Evolutionary conservation across 108 stramenopile species (phyloP), one percentile per base, ranked within the genome.

Genomic region (Cyclotella baltica): DNA sequence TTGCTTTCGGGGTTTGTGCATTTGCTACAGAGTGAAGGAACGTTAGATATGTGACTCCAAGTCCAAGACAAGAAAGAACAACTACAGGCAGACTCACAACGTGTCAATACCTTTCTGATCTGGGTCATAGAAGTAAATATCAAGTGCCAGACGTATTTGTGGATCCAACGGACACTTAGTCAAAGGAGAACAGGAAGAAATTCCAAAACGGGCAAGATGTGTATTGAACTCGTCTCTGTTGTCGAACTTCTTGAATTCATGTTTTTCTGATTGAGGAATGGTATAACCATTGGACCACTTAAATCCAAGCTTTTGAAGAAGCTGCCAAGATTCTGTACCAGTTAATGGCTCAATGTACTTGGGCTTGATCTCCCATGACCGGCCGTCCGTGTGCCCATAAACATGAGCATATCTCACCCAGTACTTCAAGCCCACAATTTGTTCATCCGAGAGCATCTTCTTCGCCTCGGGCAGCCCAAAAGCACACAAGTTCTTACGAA

Each of bases 381-480:
- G 30, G 5, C 53, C 68, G 38, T 70, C 78, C 16, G 56, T 8
- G 16, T 72, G 47, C 9, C 58, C 58, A 25, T 0, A 15, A 16
- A 81, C 68, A 52, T 81, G 36, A 29, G 80, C 75, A 55, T 62
- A 76, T 6, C 75, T 66, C 59, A 81, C 68, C 80, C 80, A 81
- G 28, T 25, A 22, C 31, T 48, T 34, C 0, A 81, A 31, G 15
- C 65, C 69, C 0, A 0, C 1, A 29, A 2, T 1, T 40, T 65
- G 56, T 33, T 28, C 28, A 4, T 70, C 31, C 15, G 56, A 51
- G 23, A 79, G 43, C 22, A 11, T 18, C 34, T 4, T 46, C 59
- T 55, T 71, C 4, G 56, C 19, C 37, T 70, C 59, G 27, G 80
- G 80, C 19, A 81, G 36, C 35, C 80, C 80, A 51, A 58, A 81